Evolutionary conservation across 2,329 filamentous ascomycete genomes (phyloP), one percentile per base, ranked within the genome.

Genomic region (Colletotrichum cereale): DNA sequence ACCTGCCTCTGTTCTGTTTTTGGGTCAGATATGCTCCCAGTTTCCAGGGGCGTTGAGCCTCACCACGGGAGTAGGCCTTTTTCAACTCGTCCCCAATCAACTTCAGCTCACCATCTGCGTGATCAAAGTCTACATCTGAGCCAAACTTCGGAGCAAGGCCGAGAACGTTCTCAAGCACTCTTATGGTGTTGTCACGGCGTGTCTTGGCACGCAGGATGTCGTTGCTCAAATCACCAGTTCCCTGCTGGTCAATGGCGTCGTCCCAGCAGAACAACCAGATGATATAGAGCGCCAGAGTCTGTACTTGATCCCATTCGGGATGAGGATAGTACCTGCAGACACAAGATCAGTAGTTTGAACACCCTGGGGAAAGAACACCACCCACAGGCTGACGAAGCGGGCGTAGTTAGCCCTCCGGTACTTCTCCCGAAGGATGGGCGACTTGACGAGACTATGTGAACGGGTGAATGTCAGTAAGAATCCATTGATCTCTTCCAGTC

Each of bases 221-320:
- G 6, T 55, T 70, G 53, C 76, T 75, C 58, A 80, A 60, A 38
- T 77, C 76, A 21, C 42, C 38, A 24, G 47, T 74, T 73, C 72
- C 79, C 77, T 52, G 75, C 75, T 21, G 75, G 63, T 81, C 79
- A 14, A 80, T 75, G 21, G 75, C 75, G 50, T 81, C 79, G 29
- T 80, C 79, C 79, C 79, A 81, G 65, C 77, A 78, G 21, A 81
- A 72, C 21, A 80, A 52, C 79, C 79, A 81, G 42, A 75, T 71
- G 24, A 73, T 74, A 50, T 75, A 79, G 47, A 77, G 62, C 2
- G 75, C 73, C 52, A 81, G 66, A 8, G 73, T 73, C 40, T 76
- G 68, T 3, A 79, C 55, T n/a, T 65, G 67, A 0, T 56, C 42
- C 57, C 64, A 72, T 5, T 50, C 34, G 2, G 77, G 76, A 12